Base-by-base conservation (phyloP, 768 basidiomycete species). In the Naganishia onofrii region DNA sequence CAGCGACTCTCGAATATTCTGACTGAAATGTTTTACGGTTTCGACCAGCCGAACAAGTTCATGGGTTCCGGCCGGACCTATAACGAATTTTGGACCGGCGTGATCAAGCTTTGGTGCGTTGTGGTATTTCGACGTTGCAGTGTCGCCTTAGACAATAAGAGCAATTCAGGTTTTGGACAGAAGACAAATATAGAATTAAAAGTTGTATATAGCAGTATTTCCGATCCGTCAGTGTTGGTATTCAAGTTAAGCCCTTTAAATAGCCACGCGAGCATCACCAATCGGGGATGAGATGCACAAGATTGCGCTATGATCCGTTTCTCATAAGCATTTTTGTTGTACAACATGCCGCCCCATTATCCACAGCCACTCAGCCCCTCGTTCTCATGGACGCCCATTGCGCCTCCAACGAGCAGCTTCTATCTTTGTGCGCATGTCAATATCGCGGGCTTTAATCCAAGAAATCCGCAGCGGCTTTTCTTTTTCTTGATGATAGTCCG, bases 401-500 rank as follows among this genome's bases (percentile, higher is more conserved):
- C 2, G 9, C 7, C 42, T 42, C 12, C n/a, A n/a, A 36, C 34
- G 6, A 36, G 34, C 34, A 5, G 34, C 34, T 36, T 36, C 42
- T 42, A 42, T 42, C 2, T 8, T 8, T 15, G 42, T 10, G 9
- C 15, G 42, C 42, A 42, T 42, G 42, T 15, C 42, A 15, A 15
- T 42, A 42, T 42, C 7, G 2, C 42, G 42, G 9, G 42, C 42
- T 38, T 36, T 60, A 69, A 26, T 69, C 68, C 86, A 88, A 55
- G 88, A 91, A 77, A 88, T 99, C 51, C 83, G 88, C 79, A n/a
- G 79, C 79, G 5, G 79, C 79, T 74, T 80, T 80, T 32, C 79
- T 71, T 57, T 80, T 80, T 31, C 74, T 68, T 19, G 71, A 63
- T n/a, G 68, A 66, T 19, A 69, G 69, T n/a, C 66, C 73, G 12